These are phyloP conservation scores for Saccharomyces hybrid DNA, from an alignment of 1,139 yeast genomes.

Conservation along the genomic window DNA sequence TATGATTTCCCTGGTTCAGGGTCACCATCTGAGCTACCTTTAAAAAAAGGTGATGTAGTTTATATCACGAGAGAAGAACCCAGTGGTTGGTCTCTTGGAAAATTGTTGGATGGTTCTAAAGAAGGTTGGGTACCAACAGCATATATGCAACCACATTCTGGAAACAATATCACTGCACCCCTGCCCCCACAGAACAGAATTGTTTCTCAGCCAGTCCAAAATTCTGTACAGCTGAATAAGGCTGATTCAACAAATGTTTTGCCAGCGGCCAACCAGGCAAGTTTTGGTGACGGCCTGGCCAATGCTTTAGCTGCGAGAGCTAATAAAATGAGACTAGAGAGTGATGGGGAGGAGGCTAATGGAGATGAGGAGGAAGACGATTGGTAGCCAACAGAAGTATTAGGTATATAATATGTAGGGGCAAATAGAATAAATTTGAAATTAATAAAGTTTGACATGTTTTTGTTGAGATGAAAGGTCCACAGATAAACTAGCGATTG, in stretches of 20 bases:
- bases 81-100: slow-evolving; percentile 92
- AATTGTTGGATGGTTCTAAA: slow-evolving; percentile 59
- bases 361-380: slow-evolving; percentile 51
- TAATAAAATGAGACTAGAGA: slow-evolving; percentile 64
- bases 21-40: slow-evolving; percentile 70
- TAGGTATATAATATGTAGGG: neutral
- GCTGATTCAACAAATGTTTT: slow-evolving; percentile 29
- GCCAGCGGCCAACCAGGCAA: slow-evolving; percentile 45
- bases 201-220: slow-evolving; percentile 12
- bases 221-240: slow-evolving; percentile 38
- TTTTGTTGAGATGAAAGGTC: neutral
- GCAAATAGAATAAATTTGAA: neutral
- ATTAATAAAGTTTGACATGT: neutral
- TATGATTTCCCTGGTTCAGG: slow-evolving; percentile 91
- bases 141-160: slow-evolving; percentile 45
- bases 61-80: slow-evolving; percentile 61
- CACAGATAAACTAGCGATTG: neutral
- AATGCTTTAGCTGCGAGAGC: slow-evolving; percentile 83
- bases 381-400: slow-evolving; percentile 26
- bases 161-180: slow-evolving; percentile 29
- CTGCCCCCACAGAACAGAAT: slow-evolving; percentile 22
- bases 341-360: slow-evolving; percentile 65
- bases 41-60: slow-evolving; percentile 66
- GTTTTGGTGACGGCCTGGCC: slow-evolving; percentile 80
- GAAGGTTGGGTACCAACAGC: slow-evolving; percentile 99